phyloP scores from a whole-genome alignment of 108 stramenopile species.

The Schizochytrium sp. region DNA sequence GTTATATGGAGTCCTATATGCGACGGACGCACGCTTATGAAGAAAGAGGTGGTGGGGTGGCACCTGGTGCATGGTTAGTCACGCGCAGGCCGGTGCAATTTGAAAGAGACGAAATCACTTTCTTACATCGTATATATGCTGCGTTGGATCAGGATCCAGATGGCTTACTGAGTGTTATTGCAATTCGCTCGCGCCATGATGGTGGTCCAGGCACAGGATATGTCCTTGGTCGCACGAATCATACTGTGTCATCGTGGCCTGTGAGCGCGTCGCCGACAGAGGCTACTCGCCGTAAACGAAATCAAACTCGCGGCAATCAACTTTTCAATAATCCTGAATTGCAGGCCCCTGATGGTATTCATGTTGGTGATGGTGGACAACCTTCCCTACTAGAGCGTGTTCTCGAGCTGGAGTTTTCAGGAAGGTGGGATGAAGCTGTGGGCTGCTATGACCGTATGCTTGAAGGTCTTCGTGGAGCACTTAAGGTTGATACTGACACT shows the following conservation, averaged over 20 bases:
- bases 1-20: conserved; percentile 25
- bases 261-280: neutral
- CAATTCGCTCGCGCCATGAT: conserved; percentile 59
- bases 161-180: conserved; percentile 22
- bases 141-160: conserved; percentile 62
- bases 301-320: neutral
- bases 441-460: conserved; percentile 54
- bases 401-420: conserved; percentile 19
- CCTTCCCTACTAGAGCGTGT: neutral
- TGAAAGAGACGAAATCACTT: conserved; percentile 53
- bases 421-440: conserved; percentile 47
- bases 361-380: conserved; percentile 15
- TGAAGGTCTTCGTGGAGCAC: neutral
- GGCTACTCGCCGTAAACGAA: neutral
- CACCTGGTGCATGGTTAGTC: neutral
- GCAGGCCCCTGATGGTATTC: neutral
- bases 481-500: neutral
- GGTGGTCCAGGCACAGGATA: conserved; percentile 55
- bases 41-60: neutral
- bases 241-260: neutral
- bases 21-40: conserved; percentile 41
- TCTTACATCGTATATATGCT: conserved; percentile 53
- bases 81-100: conserved; percentile 25
- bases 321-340: neutral
- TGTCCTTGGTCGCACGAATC: neutral